Conservation (phyloP, 768 basidiomycete genomes). For the Gymnopilus junonius region DNA sequence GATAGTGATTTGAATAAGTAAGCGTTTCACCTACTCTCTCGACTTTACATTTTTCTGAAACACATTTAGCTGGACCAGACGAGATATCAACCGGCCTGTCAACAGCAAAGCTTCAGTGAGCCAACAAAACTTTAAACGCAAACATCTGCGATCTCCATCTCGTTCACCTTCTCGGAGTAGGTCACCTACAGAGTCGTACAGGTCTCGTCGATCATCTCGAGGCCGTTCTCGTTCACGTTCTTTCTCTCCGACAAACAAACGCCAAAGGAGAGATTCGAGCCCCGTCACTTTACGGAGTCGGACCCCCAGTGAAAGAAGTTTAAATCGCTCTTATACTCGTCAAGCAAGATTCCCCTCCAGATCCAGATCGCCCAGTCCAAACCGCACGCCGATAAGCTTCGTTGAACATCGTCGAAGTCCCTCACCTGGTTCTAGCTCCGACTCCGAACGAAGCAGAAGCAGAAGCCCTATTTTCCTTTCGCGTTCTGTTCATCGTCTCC, state of each 20-base stretch:
- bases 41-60: neutral
- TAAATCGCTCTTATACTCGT: constrained; percentile 30
- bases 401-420: constrained; percentile 48
- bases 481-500: constrained; percentile 67
- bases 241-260: constrained; percentile 60
- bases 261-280: constrained; percentile 56
- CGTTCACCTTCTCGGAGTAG: constrained; percentile 67
- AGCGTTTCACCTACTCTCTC: constrained; percentile 24
- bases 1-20: constrained; percentile 81
- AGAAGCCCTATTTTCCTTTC: constrained; percentile 56
- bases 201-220: constrained; percentile 65
- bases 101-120: constrained; percentile 41
- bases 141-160: constrained; percentile 53
- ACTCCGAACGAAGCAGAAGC: constrained; percentile 60
- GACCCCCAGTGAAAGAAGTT: constrained; percentile 52
- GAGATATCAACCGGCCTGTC: constrained; percentile 47
- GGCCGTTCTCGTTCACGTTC: constrained; percentile 69
- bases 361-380: constrained; percentile 48
- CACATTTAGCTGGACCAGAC: constrained; percentile 63
- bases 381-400: constrained; percentile 40
- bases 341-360: constrained; percentile 31
- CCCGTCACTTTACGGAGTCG: constrained; percentile 49
- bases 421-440: constrained; percentile 59
- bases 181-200: constrained; percentile 68
- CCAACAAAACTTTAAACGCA: constrained; percentile 41